Evolutionary conservation across 2,329 filamentous ascomycete genomes (phyloP).

Genomic region (Fusarium algeriense): DNA sequence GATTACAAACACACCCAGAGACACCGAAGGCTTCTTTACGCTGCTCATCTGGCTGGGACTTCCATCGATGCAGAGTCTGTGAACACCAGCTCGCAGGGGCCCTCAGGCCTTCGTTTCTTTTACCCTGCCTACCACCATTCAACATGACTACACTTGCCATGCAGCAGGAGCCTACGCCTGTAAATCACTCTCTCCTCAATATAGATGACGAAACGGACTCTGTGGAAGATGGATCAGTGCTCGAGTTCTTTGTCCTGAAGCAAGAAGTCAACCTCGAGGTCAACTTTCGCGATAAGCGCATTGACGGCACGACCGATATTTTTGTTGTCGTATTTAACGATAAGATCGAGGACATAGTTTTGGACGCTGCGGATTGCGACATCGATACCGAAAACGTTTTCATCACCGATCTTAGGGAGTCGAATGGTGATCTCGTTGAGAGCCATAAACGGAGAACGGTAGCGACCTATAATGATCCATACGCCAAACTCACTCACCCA

Average conservation of each 20-base stretch:
- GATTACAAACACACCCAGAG: conserved; percentile 2
- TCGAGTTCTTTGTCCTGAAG: conserved; percentile 72
- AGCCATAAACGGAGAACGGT: conserved; percentile 56
- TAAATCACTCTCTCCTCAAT: conserved; percentile 49
- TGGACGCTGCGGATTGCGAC: conserved; percentile 73
- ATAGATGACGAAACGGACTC: conserved; percentile 51
- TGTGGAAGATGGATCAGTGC: conserved; percentile 52
- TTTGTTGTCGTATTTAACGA: conserved; percentile 75
- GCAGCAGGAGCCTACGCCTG: conserved; percentile 33
- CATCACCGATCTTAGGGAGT: conserved; percentile 58
- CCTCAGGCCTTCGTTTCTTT: conserved; percentile 41
- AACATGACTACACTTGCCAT: conserved; percentile 35
- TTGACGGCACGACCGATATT: conserved; percentile 85
- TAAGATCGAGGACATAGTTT: conserved; percentile 68
- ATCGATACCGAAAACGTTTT: conserved; percentile 67
- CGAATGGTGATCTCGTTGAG: conserved; percentile 52
- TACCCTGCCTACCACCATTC: conserved; percentile 35
- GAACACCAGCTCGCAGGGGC: conserved; percentile 44
- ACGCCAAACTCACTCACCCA: conserved; percentile 73
- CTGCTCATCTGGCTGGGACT: neutral
- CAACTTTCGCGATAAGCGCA: conserved; percentile 80
- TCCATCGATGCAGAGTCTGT: conserved; percentile 43
- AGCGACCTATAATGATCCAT: conserved; percentile 71
- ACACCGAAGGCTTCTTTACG: neutral
- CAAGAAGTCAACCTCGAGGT: conserved; percentile 92